phyloP scores from a whole-genome alignment of 2,329 filamentous ascomycete genomes.

The Pyricularia sp. region DNA sequence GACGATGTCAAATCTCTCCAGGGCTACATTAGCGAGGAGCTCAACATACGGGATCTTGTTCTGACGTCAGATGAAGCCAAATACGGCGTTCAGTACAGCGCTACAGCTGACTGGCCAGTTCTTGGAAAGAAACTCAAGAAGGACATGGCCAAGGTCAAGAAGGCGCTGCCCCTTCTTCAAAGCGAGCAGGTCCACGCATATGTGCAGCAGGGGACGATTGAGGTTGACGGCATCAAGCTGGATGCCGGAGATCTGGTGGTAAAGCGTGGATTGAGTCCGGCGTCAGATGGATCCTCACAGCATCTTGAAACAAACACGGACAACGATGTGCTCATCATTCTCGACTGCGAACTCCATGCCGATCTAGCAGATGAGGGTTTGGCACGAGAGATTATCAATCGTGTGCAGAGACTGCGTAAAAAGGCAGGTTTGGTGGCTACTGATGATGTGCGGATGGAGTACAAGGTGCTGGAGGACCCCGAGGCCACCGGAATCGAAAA shows the following conservation, averaged over 20 bases:
- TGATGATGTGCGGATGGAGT: slow-evolving; percentile 94
- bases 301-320: slow-evolving; percentile 82
- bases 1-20: slow-evolving; percentile 80
- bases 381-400: slow-evolving; percentile 85
- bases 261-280: slow-evolving; percentile 67
- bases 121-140: slow-evolving; percentile 97
- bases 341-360: slow-evolving; percentile 67
- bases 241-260: slow-evolving; percentile 76
- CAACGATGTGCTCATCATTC: slow-evolving; percentile 77
- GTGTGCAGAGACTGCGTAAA: slow-evolving; percentile 87
- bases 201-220: slow-evolving; percentile 61
- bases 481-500: slow-evolving; percentile 63
- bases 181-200: slow-evolving; percentile 77
- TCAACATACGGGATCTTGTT: slow-evolving; percentile 81
- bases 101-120: slow-evolving; percentile 84
- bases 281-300: slow-evolving; percentile 48
- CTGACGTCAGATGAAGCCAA: slow-evolving; percentile 79
- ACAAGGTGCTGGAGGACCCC: slow-evolving; percentile 69
- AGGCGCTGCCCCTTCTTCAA: slow-evolving; percentile 69
- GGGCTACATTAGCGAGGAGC: slow-evolving; percentile 82
- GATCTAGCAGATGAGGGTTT: slow-evolving; percentile 84
- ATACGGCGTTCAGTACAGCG: slow-evolving; percentile 88
- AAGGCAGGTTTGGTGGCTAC: slow-evolving; percentile 85
- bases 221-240: slow-evolving; percentile 78
- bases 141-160: slow-evolving; percentile 84